phyloP scores from a whole-genome alignment of 768 basidiomycete species.

The Pseudohyphozyma bogoriensis region DNA sequence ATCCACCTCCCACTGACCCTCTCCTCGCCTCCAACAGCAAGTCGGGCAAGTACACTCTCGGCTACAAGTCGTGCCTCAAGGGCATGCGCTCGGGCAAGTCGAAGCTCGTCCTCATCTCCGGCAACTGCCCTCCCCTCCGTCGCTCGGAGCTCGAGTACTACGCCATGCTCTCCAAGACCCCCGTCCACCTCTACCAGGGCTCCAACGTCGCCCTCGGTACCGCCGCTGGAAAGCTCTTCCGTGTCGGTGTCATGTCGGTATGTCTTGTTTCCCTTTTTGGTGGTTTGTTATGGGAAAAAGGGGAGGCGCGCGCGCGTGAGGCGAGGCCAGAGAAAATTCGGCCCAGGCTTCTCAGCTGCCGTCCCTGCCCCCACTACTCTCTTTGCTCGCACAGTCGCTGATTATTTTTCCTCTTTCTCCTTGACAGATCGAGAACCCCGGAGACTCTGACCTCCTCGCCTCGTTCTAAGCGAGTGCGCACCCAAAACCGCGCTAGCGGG shows the following conservation, averaged over 20 bases:
- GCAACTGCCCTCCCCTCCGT: slow-evolving; percentile 97
- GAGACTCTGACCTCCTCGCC: slow-evolving; percentile 89
- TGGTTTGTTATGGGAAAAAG: not conserved
- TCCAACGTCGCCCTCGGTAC: slow-evolving; percentile 98
- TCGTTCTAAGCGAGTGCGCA: no score
- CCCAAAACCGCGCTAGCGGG: no score
- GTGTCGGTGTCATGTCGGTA: slow-evolving; percentile 83
- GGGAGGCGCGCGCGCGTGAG: no score
- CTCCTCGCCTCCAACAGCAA: no score
- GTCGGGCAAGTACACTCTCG: slow-evolving; percentile 93
- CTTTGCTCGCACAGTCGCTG: slow-evolving; percentile 1
- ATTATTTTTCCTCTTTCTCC: slow-evolving; percentile 1
- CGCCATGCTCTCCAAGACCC: slow-evolving; percentile 82
- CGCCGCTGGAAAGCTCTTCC: slow-evolving; percentile 98
- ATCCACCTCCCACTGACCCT: no score
- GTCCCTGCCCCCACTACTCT: no score
- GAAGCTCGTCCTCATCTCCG: slow-evolving; percentile 96
- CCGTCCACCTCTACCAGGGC: slow-evolving; percentile 94
- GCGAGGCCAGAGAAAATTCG: no score
- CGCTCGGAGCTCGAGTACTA: slow-evolving; percentile 99
- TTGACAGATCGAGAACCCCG: slow-evolving; percentile 63
- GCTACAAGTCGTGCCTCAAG: slow-evolving; percentile 97
- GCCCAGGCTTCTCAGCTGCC: no score
- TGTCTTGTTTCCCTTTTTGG: not conserved
- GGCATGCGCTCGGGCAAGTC: slow-evolving; percentile 97